Evolutionary conservation across 202 grass and related monocot species (phyloP), one percentile per base, ranked within the genome.

Genomic region (Setaria italica): DNA sequence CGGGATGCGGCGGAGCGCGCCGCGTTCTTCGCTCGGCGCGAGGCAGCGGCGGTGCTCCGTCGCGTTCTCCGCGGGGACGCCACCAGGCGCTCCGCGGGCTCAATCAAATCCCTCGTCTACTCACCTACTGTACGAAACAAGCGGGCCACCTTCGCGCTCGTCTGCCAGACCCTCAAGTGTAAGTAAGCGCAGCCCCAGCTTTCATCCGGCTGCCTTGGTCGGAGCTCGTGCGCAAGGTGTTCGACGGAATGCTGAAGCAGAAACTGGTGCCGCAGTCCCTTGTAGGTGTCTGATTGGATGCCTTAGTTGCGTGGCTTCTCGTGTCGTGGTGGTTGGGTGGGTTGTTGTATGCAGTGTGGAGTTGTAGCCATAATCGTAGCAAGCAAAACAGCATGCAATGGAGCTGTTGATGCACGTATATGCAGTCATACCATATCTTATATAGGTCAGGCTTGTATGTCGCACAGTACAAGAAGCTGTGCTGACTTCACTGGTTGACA

Each of bases 161-260:
- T 98, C 74, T 98, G 95, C 72, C 86, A 98, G 76, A 95, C 95
- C 46, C 95, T 98, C 70, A 98, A 94, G 88, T 95, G 95, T 98
- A 89, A 48, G 74, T 46, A 77, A 30, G 19, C 16, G 13, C 29
- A 6, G 58, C 9, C 50, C 81, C 48, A 9, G 3, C 12, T 17
- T 21, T 9, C 5, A 6, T 42, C 35, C 57, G 17, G 46, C 56
- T 63, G 67, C 69, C 45, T 35, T 4, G 7, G 48, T 9, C 5
- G 0, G 33, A 20, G 0, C 10, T 73, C 13, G 80, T 54, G 33
- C 15, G 34, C 89, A 48, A 84, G 45, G n/a, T 87, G 81, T 84
- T 90, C 81, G 89, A 87, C 67, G 35, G 54, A 90, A 90, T 90
- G 85, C 80, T 70, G 5, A 1, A 42, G 3, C 9, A 10, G 59